phyloP scores from a whole-genome alignment of 2,329 filamentous ascomycete species.

The Colletotrichum coccodes region DNA sequence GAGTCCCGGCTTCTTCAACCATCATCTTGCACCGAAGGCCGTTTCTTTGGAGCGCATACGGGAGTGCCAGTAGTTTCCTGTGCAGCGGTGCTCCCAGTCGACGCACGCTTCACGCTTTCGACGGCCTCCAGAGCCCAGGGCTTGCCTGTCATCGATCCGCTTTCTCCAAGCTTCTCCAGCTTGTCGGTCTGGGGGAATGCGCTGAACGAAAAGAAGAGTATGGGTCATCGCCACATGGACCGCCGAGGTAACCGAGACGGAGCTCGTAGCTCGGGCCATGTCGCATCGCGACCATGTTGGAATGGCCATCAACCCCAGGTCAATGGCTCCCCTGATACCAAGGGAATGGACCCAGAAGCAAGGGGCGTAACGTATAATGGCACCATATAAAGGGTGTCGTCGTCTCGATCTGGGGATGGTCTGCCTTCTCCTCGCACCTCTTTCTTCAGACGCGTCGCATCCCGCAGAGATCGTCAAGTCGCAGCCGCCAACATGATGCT shows the following conservation, averaged over 20 bases:
- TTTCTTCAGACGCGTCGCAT: constrained; percentile 1
- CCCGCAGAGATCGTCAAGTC: constrained; percentile 13
- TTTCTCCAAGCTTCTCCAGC: not conserved
- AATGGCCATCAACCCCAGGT: not conserved
- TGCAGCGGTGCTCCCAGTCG: not conserved
- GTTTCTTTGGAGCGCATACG: constrained; percentile 30
- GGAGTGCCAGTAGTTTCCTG: not conserved
- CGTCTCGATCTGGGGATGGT: not conserved
- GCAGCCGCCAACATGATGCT: constrained; percentile 19
- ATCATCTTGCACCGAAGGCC: no score
- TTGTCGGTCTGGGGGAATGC: constrained; percentile 4
- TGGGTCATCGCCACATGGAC: constrained; percentile 16
- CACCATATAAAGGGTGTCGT: constrained; percentile 10
- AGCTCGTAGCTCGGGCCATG: constrained; percentile 16
- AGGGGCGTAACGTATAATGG: not conserved
- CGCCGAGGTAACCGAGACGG: constrained; percentile 24
- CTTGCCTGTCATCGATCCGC: not conserved
- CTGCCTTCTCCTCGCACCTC: not conserved
- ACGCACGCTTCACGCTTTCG: not conserved
- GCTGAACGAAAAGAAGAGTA: not conserved
- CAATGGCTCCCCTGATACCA: not conserved
- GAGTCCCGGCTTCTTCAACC: not conserved
- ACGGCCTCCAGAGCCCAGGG: not conserved
- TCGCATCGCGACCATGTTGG: constrained; percentile 16
- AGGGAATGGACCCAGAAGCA: not conserved